Percentiles rank a stretch among this genome's conserved stretches.
Conservation (phyloP, 2,329 filamentous ascomycete species). For the Tetracladium maxilliforme region DNA sequence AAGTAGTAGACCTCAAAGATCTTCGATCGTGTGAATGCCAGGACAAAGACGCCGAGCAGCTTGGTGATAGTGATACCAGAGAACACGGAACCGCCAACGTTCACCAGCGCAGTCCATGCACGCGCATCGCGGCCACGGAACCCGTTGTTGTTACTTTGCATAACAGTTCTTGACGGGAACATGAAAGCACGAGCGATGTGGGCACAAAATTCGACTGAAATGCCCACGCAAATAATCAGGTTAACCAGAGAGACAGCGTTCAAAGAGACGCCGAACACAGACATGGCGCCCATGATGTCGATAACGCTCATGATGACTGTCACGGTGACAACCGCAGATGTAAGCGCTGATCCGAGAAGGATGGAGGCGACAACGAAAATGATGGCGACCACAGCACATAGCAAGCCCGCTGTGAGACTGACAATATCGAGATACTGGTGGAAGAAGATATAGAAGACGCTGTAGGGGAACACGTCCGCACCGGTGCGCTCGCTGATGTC, state of each 20-base stretch:
- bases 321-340: constrained; percentile 66
- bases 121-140: constrained; percentile 74
- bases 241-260: constrained; percentile 96
- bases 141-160: constrained; percentile 65
- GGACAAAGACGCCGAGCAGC: constrained; percentile 75
- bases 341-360: constrained; percentile 71
- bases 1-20: constrained; percentile 99
- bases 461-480: constrained; percentile 87
- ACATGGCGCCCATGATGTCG: constrained; percentile 93
- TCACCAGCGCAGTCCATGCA: constrained; percentile 85
- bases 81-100: constrained; percentile 88
- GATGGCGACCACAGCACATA: constrained; percentile 71
- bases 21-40: constrained; percentile 92
- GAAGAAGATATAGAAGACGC: constrained; percentile 97
- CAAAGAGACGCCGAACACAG: constrained; percentile 71
- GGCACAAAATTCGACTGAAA: constrained; percentile 92
- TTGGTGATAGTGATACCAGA: constrained; percentile 95
- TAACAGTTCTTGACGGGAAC: constrained; percentile 71
- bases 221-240: constrained; percentile 91
- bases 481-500: constrained; percentile 59
- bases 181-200: constrained; percentile 94
- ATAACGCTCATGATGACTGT: constrained; percentile 89
- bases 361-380: constrained; percentile 70
- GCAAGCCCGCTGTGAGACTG: constrained; percentile 59
- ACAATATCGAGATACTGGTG: constrained; percentile 89